phyloP scores from a whole-genome alignment of 306 rosid genomes.

The Vigna trinervia region DNA sequence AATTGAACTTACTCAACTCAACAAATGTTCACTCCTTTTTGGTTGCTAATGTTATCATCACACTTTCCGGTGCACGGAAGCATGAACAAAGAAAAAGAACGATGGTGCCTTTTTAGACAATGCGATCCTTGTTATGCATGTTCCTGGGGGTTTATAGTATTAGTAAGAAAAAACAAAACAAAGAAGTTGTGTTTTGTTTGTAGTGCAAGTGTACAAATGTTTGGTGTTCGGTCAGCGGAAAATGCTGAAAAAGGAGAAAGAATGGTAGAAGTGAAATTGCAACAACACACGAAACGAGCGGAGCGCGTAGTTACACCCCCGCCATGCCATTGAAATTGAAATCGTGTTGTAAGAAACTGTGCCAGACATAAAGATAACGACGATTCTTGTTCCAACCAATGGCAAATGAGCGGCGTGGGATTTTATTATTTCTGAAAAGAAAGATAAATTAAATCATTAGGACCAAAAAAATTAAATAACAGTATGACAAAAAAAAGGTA shows the following conservation, averaged over 20 bases:
- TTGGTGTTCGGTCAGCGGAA: constrained; percentile 2
- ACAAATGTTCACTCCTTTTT: background rate
- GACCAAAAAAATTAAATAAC: too few species aligned
- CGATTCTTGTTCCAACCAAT: background rate
- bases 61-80: background rate
- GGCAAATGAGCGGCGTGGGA: background rate
- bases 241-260: background rate
- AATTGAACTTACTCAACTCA: background rate
- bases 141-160: background rate
- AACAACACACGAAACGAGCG: background rate
- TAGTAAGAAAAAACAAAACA: background rate
- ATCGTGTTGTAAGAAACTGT: background rate
- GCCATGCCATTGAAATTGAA: background rate
- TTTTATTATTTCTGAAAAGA: background rate
- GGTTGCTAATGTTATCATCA: too few species aligned
- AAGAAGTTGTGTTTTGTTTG: background rate
- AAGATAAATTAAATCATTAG: too few species aligned
- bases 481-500: too few species aligned
- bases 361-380: background rate
- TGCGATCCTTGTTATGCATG: background rate
- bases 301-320: background rate
- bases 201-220: background rate
- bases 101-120: background rate
- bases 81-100: too few species aligned
- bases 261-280: background rate